phyloP scores from a whole-genome alignment of 2,329 filamentous ascomycete genomes.

The Hypoxylon sp. region DNA sequence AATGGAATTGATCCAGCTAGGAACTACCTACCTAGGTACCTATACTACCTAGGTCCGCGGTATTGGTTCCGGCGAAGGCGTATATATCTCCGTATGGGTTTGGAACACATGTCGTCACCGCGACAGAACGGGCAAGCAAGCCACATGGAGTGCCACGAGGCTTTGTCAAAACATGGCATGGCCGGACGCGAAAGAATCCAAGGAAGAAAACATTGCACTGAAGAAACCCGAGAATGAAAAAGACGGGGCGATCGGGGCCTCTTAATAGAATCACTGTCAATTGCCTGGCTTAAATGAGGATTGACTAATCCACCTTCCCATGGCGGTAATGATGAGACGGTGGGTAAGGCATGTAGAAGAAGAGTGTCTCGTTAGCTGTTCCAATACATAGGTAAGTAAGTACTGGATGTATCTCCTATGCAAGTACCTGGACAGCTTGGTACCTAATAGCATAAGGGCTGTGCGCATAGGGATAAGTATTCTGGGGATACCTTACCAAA shows the following conservation, averaged over 20 bases:
- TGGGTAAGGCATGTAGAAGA: slow-evolving; percentile 29
- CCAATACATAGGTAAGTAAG: slow-evolving; percentile 2
- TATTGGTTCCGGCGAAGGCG: slow-evolving; percentile 7
- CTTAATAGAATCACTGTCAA: slow-evolving; percentile 35
- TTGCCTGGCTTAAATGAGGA: slow-evolving; percentile 43
- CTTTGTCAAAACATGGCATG: slow-evolving; percentile 1
- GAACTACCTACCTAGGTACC: not conserved
- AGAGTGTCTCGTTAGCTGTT: slow-evolving; percentile 17
- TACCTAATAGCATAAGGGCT: slow-evolving; percentile 26
- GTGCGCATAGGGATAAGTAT: slow-evolving; percentile 12
- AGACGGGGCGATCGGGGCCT: slow-evolving; percentile 30
- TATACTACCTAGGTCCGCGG: not conserved
- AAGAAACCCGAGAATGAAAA: slow-evolving; percentile 15
- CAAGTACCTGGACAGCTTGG: not conserved
- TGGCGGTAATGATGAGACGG: slow-evolving; percentile 41
- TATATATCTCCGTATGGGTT: slow-evolving; percentile 15
- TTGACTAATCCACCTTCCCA: slow-evolving; percentile 45
- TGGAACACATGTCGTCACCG: slow-evolving; percentile 40
- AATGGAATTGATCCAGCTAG: slow-evolving; percentile 10
- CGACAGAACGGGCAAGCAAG: slow-evolving; percentile 21
- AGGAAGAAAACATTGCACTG: slow-evolving; percentile 15
- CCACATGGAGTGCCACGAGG: slow-evolving; percentile 33
- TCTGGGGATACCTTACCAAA: slow-evolving; percentile 13
- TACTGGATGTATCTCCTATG: too few species aligned
- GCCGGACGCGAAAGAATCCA: slow-evolving; percentile 21